Percentiles rank a stretch among this genome's conserved stretches.
Evolutionary conservation across 768 basidiomycete genomes (phyloP).

Genomic region (Leccinum rimulosum): DNA sequence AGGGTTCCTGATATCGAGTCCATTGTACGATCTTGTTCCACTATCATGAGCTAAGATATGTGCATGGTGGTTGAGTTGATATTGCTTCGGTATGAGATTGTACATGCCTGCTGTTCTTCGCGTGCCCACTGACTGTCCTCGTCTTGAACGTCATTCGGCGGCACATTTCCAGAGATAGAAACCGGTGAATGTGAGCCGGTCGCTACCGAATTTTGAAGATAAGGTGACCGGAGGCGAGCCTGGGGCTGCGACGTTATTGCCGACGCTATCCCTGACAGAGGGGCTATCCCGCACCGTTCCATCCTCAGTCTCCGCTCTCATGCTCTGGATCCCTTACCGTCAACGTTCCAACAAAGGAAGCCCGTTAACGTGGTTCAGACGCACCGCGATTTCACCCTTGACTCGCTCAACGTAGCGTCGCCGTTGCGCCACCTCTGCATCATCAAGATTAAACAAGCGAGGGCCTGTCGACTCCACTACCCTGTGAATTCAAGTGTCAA

Average conservation of each 20-base stretch:
- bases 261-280: not conserved
- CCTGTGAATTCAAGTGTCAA: constrained; percentile 38
- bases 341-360: constrained; percentile 9
- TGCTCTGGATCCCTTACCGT: constrained; percentile 57
- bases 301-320: constrained; percentile 61
- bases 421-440: constrained; percentile 71
- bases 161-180: constrained; percentile 6
- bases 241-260: not conserved
- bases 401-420: constrained; percentile 76
- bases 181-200: constrained; percentile 18
- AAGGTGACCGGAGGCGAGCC: constrained; percentile 17
- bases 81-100: not conserved
- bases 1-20: constrained; percentile 86
- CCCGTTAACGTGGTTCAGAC: constrained; percentile 22
- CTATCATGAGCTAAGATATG: constrained; percentile 68
- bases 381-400: constrained; percentile 75
- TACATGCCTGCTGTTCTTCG: constrained; percentile 79
- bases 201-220: constrained; percentile 13
- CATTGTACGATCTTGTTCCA: constrained; percentile 87
- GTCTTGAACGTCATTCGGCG: constrained; percentile 42
- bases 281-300: constrained; percentile 14
- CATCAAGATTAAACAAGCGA: constrained; percentile 78
- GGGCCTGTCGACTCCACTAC: constrained; percentile 87
- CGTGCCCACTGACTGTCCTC: constrained; percentile 78
- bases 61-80: not conserved